Base-by-base conservation (phyloP, 495 filamentous ascomycete genomes). In the Talaromyces borbonicus region DNA sequence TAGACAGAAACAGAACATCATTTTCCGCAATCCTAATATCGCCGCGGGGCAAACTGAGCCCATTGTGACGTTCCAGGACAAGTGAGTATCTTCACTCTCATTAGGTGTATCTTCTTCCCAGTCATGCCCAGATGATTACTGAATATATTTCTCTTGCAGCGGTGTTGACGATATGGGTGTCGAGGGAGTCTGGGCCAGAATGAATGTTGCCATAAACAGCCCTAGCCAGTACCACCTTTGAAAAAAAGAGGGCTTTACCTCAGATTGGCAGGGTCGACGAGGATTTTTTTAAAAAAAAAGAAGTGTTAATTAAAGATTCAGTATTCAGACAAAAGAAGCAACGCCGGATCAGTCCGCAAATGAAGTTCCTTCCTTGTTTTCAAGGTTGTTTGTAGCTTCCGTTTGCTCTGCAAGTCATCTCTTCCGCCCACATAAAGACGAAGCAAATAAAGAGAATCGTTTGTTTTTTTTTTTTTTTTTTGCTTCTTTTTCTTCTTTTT, bases 161-260 rank as follows among this genome's bases (percentile, higher is more conserved):
- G 71, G 71, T 3, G 56, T 43, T 31, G 64, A 67, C 46, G 72
- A 75, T 39, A 71, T 75, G 66, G 59, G 59, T n/a, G 67, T 75
- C 8, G 68, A 74, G 20, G 56, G 51, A 5, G 63, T 73, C 45
- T 75, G 72, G 72, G 41, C 51, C 14, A 54, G 63, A 4, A 36
- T 68, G 26, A 71, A 69, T 0, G 52, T 69, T 14, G n/a, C 47
- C 14, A 59, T 63, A 5, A 43, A 60, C 1, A 50, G 45, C 16
- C 50, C 57, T 2, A 49, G 52, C 15, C 63, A 69, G 22, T 72
- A 69, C 37, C 66, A 72, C 48, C 49, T 55, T 19, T 64, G 33
- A 47, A 24, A 18, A 20, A 29, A 19, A 23, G 20, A 24, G 26
- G 9, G 22, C 22, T 20, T n/a, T 20, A 20, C 35, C 15, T 15